A percentile compares a stretch with the other conserved stretches of the same genome.
Evolutionary conservation across 2,329 filamentous ascomycete genomes (phyloP).

Genomic region (Polychaeton citri): DNA sequence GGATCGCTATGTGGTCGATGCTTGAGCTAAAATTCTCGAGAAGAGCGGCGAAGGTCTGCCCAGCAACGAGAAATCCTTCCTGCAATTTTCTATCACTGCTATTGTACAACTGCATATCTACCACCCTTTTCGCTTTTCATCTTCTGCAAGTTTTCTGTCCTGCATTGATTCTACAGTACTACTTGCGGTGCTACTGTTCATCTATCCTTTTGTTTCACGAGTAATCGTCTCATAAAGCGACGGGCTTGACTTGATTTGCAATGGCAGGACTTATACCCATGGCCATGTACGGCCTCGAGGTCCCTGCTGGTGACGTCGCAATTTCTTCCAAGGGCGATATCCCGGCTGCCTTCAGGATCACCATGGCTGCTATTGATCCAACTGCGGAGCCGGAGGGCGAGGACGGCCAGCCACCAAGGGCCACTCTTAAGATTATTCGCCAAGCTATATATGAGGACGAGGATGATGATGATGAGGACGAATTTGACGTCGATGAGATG

Average conservation of each 20-base stretch:
- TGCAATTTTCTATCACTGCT: constrained; percentile 1
- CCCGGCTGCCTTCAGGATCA: constrained; percentile 84
- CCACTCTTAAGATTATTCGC: constrained; percentile 85
- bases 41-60: background rate
- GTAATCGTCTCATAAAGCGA: too few species aligned
- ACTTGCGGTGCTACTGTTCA: too few species aligned
- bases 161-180: too few species aligned
- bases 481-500: constrained; percentile 35
- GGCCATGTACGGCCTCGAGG: constrained; percentile 82
- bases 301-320: constrained; percentile 72
- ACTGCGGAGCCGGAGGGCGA: constrained; percentile 46
- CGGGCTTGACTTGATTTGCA: constrained; percentile 4
- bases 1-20: background rate
- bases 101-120: constrained; percentile 3
- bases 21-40: background rate
- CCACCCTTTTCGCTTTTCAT: constrained; percentile 2
- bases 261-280: constrained; percentile 32
- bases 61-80: constrained; percentile 1
- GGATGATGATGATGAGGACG: constrained; percentile 49
- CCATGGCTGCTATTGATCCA: constrained; percentile 96
- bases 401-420: constrained; percentile 45
- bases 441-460: constrained; percentile 49
- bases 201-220: too few species aligned
- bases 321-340: constrained; percentile 68
- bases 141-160: background rate